Base-by-base conservation (phyloP, 2,329 filamentous ascomycete species). In the Huntiella bhutanensis region DNA sequence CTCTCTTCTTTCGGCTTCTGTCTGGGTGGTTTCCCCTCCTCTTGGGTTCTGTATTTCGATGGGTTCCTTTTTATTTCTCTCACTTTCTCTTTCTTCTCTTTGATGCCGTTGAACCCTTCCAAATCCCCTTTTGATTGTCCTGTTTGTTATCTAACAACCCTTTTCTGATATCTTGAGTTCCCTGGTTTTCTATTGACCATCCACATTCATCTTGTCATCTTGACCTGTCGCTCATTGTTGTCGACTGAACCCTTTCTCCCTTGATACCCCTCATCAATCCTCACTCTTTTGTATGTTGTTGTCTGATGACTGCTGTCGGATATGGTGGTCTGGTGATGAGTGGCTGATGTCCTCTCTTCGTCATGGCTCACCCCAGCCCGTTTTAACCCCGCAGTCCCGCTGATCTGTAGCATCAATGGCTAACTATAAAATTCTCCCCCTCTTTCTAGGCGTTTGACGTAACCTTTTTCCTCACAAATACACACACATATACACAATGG, bases 401-500 rank as follows among this genome's bases (percentile, higher is more conserved):
- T 41, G 34, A 28, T 28, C 22, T 28, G 42, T 28, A 43, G 41
- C 33, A 40, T 42, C 28, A 35, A 28, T 32, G 22, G 22, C 22
- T 28, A 28, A 28, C 22, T 28, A 28, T 28, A 28, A 28, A 28
- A 28, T 28, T 28, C 22, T 28, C 22, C 22, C 22, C 22, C 22
- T 28, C 22, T 28, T 28, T 28, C 22, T 28, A 28, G 22, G 8
- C 22, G 22, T 33, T 22, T 13, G 52, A 34, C 32, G 35, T 16
- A 28, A 28, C 22, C 22, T 28, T 28, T 28, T 8, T 28, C 4
- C 8, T 22, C 42, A 34, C 42, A 37, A 19, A 36, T 28, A 41
- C 38, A 41, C 38, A 40, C 28, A 55, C 54, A 56, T 51, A 55
- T 48, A 46, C 54, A 55, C 55, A 60, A 91, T 91, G 83, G 83